phyloP scores from a whole-genome alignment of 169 alveolate species.

The Theileria luwenshuni region DNA sequence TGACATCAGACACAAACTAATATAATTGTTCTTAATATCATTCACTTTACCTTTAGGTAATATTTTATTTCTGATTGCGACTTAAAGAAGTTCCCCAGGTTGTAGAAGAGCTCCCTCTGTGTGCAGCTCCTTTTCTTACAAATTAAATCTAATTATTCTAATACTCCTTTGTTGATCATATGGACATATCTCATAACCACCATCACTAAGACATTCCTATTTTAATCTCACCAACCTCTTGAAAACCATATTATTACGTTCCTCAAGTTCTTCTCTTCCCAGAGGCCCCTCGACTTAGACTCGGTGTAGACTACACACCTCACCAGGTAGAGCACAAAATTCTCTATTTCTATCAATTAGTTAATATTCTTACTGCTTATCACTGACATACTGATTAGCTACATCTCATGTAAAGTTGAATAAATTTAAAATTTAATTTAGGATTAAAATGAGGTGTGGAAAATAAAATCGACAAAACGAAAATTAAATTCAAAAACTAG shows the following conservation, averaged over 20 bases:
- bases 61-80: conserved; percentile 17
- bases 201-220: conserved; percentile 4
- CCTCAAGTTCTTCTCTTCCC: conserved; percentile 5
- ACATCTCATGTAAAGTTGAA: no score
- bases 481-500: neutral
- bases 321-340: conserved; percentile 21
- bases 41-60: conserved; percentile 13
- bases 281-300: conserved; percentile 17
- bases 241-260: conserved; percentile 26
- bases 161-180: conserved; percentile 7
- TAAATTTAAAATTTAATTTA: no score
- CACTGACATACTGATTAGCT: no score
- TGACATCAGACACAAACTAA: conserved; percentile 5
- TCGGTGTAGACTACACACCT: conserved; percentile 19
- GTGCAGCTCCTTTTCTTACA: conserved; percentile 26
- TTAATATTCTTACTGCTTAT: no score
- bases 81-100: conserved; percentile 10
- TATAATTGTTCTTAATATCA: neutral
- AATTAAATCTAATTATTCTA: neutral
- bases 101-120: conserved; percentile 27
- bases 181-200: conserved; percentile 20
- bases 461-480: neutral
- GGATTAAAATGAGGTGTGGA: no score
- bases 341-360: conserved; percentile 26
- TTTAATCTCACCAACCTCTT: conserved; percentile 17